These are phyloP conservation scores for Euphorbia lathyris DNA, from an alignment of 345 rosid species.

Conservation along the genomic window DNA sequence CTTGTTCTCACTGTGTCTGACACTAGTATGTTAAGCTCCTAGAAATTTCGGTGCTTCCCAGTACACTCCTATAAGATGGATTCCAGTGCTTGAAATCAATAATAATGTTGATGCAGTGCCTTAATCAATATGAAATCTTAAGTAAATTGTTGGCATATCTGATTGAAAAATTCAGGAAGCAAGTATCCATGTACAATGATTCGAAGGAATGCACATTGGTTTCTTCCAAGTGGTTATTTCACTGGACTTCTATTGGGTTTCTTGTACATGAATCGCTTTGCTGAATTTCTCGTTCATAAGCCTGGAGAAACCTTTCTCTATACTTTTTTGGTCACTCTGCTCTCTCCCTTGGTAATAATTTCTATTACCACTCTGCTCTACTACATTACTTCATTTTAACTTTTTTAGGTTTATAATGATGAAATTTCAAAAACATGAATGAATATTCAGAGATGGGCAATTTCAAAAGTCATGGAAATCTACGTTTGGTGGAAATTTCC, in stretches of 20 bases:
- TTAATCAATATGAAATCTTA: too few species aligned
- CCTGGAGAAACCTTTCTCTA: conserved; percentile 44
- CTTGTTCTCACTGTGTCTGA: too few species aligned
- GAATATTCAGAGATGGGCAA: conserved; percentile 29
- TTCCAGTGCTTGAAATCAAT: too few species aligned
- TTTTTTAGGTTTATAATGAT: too few species aligned
- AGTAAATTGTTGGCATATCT: too few species aligned
- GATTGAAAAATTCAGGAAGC: too few species aligned
- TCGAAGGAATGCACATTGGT: conserved; percentile 42
- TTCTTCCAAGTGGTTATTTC: conserved; percentile 33
- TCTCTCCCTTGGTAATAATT: conserved; percentile 37
- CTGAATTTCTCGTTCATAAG: conserved; percentile 47
- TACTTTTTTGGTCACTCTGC: conserved; percentile 30
- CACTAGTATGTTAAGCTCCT: too few species aligned
- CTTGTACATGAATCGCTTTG: conserved; percentile 41
- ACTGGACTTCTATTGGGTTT: conserved; percentile 35
- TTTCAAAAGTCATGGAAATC: conserved; percentile 35
- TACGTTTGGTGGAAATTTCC: conserved; percentile 27
- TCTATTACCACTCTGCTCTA: too few species aligned
- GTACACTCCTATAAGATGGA: too few species aligned
- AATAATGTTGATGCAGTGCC: neutral
- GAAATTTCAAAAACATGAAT: too few species aligned
- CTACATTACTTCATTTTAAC: too few species aligned
- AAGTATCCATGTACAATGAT: conserved; percentile 39
- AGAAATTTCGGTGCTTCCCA: too few species aligned